Percentiles rank a stretch among this genome's conserved stretches.
Conservation (phyloP, 1,139 yeast species). For the Blastobotrys capitulatus region DNA sequence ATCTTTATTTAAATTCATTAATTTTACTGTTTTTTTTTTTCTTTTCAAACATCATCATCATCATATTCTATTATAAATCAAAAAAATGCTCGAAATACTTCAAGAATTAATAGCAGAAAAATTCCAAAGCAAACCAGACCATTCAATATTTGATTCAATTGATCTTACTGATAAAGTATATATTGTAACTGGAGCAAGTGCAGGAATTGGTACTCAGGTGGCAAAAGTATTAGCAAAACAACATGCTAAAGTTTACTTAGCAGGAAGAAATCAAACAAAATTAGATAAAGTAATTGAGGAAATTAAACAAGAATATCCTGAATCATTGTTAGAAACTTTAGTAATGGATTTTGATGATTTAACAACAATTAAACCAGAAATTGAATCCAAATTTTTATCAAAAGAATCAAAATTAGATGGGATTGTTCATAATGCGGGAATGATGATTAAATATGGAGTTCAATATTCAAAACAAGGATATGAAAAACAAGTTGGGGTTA, state of each 20-base stretch:
- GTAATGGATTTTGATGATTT: constrained; percentile 43
- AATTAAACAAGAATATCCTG: constrained; percentile 28
- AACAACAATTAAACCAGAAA: constrained; percentile 41
- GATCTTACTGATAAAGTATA: constrained; percentile 41
- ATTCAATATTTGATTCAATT: neutral
- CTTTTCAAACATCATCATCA: too few species aligned
- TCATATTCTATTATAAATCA: neutral
- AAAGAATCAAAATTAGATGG: constrained; percentile 27
- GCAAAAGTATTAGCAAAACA: constrained; percentile 38
- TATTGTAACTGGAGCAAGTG: constrained; percentile 44
- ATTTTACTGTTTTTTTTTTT: too few species aligned
- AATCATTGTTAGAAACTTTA: constrained; percentile 23
- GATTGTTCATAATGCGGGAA: constrained; percentile 39
- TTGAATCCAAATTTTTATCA: constrained; percentile 28
- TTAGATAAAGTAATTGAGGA: constrained; percentile 34
- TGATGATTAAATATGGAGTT: constrained; percentile 37
- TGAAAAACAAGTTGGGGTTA: constrained; percentile 48
- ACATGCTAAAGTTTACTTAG: constrained; percentile 42
- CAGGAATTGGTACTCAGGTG: constrained; percentile 44
- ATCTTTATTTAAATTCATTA: too few species aligned
- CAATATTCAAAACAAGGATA: constrained; percentile 40
- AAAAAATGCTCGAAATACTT: neutral
- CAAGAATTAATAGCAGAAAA: neutral
- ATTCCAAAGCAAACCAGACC: neutral
- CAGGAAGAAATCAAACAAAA: constrained; percentile 38